Base-by-base conservation (phyloP, 495 filamentous ascomycete genomes). In the Tetracladium marchalianum region DNA sequence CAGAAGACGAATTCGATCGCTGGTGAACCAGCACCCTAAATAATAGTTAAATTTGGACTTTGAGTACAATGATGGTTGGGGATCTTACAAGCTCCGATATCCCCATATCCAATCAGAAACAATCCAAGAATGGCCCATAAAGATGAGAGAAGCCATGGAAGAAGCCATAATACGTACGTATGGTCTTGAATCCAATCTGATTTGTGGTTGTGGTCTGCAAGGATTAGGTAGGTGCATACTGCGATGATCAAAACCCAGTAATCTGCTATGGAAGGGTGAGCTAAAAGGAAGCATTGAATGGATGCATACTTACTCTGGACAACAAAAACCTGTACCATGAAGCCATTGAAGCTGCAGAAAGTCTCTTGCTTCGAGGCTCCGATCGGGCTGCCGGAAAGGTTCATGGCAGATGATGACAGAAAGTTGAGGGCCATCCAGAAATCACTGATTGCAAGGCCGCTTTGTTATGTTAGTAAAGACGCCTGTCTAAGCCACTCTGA, bases 221-320 rank as follows among this genome's bases (percentile, higher is more conserved):
- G 53, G 16, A 70, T 65, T 1, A 67, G 46, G 46, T 63, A 70
- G 0, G 67, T 68, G 56, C 59, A 68, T 15, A 65, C 7, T 11
- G 67, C 66, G 43, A 70, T 68, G 24, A 56, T 40, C 6, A 70
- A 41, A 8, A 70, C 67, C 67, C 67, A 70, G 51, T 70, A 70
- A 50, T 69, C 66, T 4, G 66, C 61, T 63, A n/a, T n/a, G n/a
- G n/a, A n/a, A n/a, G n/a, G n/a, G n/a, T n/a, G n/a, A n/a, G n/a
- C n/a, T n/a, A n/a, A n/a, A n/a, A n/a, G n/a, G n/a, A n/a, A n/a
- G n/a, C n/a, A n/a, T n/a, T n/a, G n/a, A n/a, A n/a, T n/a, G n/a
- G n/a, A n/a, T n/a, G n/a, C 12, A 33, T 31, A n/a, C 55, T 35
- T 49, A 63, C 60, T 70, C 54, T 70, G 67, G 8, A 70, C 59